Conservation (phyloP, 768 basidiomycete species). For the Kwoniella pini region DNA sequence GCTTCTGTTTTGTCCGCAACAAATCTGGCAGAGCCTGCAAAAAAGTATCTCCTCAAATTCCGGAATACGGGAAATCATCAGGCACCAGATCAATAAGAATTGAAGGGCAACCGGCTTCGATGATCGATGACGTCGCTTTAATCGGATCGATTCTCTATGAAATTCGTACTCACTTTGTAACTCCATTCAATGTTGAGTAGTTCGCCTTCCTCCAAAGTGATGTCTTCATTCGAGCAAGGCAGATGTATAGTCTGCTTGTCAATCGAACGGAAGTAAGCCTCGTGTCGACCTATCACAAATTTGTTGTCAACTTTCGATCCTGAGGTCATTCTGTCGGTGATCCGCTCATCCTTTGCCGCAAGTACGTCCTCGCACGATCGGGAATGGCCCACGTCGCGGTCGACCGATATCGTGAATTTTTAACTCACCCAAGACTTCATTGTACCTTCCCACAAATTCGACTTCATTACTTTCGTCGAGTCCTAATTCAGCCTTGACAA, state of each 20-base stretch:
- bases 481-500: conserved; percentile 69
- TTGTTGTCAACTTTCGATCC: not conserved
- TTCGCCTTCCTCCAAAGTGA: conserved; percentile 70
- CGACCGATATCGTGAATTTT: not conserved
- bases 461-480: conserved; percentile 38
- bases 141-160: not conserved
- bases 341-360: conserved; percentile 47
- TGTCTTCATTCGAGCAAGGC: conserved; percentile 28
- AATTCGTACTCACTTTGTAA: conserved; percentile 65
- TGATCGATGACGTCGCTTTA: not conserved
- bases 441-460: conserved; percentile 49
- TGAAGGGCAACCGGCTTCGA: not conserved
- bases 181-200: conserved; percentile 82
- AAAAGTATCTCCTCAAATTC: not conserved
- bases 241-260: conserved; percentile 61
- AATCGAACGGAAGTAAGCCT: conserved; percentile 77
- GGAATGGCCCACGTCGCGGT: conserved; percentile 57
- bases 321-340: not conserved
- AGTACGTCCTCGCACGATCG: no score
- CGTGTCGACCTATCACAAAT: conserved; percentile 63
- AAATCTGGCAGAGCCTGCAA: not conserved
- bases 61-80: not conserved
- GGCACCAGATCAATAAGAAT: not conserved
- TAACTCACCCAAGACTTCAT: conserved; percentile 41
- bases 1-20: not conserved